These are phyloP conservation scores for Linaria vulgaris DNA, from an alignment of 257 asterid species.

Conservation along the genomic window DNA sequence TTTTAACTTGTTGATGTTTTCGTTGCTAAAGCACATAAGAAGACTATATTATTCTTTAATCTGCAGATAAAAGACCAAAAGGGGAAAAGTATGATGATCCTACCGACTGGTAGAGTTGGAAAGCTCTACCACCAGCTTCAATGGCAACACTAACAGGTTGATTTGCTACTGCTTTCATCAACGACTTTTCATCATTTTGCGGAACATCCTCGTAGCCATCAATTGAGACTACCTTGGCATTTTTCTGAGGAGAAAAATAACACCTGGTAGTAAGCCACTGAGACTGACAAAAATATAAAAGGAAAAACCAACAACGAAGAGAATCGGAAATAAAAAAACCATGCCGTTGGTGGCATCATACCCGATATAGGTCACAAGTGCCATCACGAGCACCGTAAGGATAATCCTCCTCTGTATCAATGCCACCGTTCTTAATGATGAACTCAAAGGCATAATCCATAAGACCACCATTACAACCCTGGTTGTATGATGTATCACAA, in stretches of 20 bases:
- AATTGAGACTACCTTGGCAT: constrained; percentile 70
- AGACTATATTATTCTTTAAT: no score
- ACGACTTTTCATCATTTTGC: constrained; percentile 53
- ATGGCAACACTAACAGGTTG: constrained; percentile 88
- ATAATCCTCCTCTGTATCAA: constrained; percentile 76
- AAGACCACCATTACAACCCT: constrained; percentile 89
- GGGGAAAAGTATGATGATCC: not conserved
- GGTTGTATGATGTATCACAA: constrained; percentile 61
- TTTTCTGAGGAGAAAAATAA: constrained; percentile 45
- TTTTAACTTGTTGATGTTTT: not conserved
- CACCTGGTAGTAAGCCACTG: not conserved
- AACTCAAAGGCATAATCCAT: constrained; percentile 84
- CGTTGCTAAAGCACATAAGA: constrained; percentile 2
- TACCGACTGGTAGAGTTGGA: constrained; percentile 88
- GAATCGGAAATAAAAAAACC: not conserved
- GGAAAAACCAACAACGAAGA: not conserved
- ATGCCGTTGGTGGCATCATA: constrained; percentile 9
- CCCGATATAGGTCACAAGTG: constrained; percentile 60
- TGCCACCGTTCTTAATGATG: constrained; percentile 71
- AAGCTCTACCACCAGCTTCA: constrained; percentile 94
- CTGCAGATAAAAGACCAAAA: not conserved
- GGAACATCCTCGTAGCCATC: constrained; percentile 87
- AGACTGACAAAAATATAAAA: not conserved
- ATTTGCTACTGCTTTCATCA: constrained; percentile 72
- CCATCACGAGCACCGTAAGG: constrained; percentile 69